Base-by-base conservation (phyloP, 441 rosid genomes). In the Syzygium malaccense region DNA sequence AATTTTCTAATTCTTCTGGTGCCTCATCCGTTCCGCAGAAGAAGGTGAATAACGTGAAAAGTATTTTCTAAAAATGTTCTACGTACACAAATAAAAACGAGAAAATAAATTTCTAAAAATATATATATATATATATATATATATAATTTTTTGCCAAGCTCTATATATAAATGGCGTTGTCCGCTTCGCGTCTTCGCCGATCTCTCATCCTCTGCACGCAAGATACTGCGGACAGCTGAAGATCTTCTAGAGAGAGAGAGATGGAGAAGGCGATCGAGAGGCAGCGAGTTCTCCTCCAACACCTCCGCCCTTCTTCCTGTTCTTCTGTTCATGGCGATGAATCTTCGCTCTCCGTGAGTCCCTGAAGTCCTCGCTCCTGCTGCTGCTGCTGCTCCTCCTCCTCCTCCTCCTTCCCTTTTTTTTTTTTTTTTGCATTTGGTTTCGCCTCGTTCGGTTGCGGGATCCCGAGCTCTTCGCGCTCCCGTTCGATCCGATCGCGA, bases 191-290 rank as follows among this genome's bases (percentile, higher is more conserved):
- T 1, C 12, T 7, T 3, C 53, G 6, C 2, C 83, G 8, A 25
- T 75, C 13, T 41, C 32, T 45, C 53, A 6, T 41, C 83, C 41
- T 75, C 26, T 41, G 83, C 83, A 75, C 83, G 51, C 83, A 41
- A 41, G 41, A 12, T 23, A 13, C 83, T 75, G 37, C 83, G 12
- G 9, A 3, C 28, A 5, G 51, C 28, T 1, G 51, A 23, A 37
- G 1, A 1, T 20, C 5, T 71, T 28, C 49, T 37, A 37, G 80
- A 71, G 80, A 33, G 80, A 86, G 68, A 49, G 87, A 62, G n/a
- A 96, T 96, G 99, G 99, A 97, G 89, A 96, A 92, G 91, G 99
- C 99, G 9, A 95, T 95, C 93, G 94, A 94, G 91, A 94, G 99
- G 86, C 99, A 97, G 92, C 88, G 95, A 3, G 91, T 97, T 85